Evolutionary conservation across 306 rosid genomes (phyloP).

Genomic region (Coriaria nepalensis): DNA sequence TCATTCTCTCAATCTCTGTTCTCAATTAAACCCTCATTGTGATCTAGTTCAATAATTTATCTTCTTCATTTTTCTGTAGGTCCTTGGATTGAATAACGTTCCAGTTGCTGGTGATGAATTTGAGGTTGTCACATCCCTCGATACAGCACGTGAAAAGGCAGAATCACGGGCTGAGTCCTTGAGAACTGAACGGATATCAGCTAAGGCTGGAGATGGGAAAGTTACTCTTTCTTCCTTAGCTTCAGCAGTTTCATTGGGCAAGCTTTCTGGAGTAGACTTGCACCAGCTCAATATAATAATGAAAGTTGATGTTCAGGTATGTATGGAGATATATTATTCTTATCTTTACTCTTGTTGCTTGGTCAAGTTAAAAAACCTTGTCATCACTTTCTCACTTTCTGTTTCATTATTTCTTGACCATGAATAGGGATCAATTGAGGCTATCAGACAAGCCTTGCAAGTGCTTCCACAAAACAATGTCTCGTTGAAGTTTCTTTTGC

Average conservation of each 20-base stretch:
- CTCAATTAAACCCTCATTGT: not conserved
- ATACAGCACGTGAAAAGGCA: slow-evolving; percentile 86
- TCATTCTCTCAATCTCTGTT: not conserved
- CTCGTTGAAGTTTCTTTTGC: slow-evolving; percentile 80
- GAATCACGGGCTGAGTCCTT: slow-evolving; percentile 59
- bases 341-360: no score
- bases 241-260: slow-evolving; percentile 80
- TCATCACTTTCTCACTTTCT: not conserved
- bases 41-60: not conserved
- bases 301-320: slow-evolving; percentile 99
- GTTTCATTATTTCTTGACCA: slow-evolving; percentile 5
- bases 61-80: slow-evolving; percentile 30
- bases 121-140: slow-evolving; percentile 76
- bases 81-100: slow-evolving; percentile 82
- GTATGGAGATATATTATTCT: not conserved
- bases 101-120: slow-evolving; percentile 91
- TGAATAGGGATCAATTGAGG: slow-evolving; percentile 87
- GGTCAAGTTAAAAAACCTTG: no score
- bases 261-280: slow-evolving; percentile 81
- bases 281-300: slow-evolving; percentile 81
- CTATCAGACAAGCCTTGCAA: slow-evolving; percentile 85
- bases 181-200: slow-evolving; percentile 70
- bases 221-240: slow-evolving; percentile 94
- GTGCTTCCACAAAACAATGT: slow-evolving; percentile 86
- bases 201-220: slow-evolving; percentile 98